Percentiles rank a stretch among this genome's conserved stretches.
These are phyloP conservation scores for Rutstroemia sp. DNA, from an alignment of 2,329 filamentous ascomycete genomes.

Conservation along the genomic window DNA sequence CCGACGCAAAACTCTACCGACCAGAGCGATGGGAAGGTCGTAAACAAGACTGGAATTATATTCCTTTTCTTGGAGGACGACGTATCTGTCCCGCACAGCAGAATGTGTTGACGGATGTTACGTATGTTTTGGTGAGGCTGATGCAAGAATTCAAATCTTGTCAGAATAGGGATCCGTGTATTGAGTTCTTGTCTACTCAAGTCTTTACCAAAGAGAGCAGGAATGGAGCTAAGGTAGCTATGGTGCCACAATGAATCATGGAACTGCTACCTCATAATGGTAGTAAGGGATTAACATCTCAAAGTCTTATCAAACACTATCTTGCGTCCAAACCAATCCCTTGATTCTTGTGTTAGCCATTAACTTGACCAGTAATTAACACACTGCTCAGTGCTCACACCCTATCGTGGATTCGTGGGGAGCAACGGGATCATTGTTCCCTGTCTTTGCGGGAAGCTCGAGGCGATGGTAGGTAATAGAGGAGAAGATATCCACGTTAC, in stretches of 20 bases:
- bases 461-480: no score
- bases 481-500: no score
- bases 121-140: background rate
- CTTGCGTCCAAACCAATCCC: no score
- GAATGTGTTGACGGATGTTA: background rate
- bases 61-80: background rate
- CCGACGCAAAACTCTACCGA: background rate
- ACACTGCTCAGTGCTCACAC: no score
- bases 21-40: background rate
- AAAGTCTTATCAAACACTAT: no score
- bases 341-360: no score
- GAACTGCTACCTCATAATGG: no score
- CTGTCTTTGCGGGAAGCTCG: no score
- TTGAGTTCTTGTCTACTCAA: background rate
- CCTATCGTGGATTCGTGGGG: no score
- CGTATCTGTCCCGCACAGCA: background rate
- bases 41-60: background rate
- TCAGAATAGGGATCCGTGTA: background rate
- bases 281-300: no score
- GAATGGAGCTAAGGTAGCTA: background rate
- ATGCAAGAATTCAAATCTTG: background rate
- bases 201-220: background rate
- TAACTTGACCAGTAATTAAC: no score
- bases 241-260: background rate
- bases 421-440: no score